Percentiles rank a stretch among this genome's conserved stretches.
Evolutionary conservation across 345 rosid genomes (phyloP).

Genomic region (Capsella bursapastoris): DNA sequence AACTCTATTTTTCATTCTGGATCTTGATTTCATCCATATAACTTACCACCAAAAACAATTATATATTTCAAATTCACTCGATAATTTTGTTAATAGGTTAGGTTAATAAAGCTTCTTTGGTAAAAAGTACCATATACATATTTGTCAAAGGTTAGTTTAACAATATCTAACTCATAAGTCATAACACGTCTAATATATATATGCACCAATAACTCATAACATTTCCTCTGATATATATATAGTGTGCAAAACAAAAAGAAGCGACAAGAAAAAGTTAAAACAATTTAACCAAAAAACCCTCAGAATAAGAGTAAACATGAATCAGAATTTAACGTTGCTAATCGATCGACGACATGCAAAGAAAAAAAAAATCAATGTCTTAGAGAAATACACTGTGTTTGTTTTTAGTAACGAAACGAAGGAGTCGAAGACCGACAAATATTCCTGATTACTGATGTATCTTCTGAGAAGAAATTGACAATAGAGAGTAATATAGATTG

Average conservation of each 20-base stretch:
- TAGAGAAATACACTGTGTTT: background rate
- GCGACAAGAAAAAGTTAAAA: background rate
- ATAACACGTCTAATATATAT: background rate
- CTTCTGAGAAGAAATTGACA: conserved; percentile 42
- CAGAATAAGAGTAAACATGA: background rate
- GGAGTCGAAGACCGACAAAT: conserved; percentile 35
- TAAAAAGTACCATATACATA: no score
- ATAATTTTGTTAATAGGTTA: background rate
- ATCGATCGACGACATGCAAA: background rate
- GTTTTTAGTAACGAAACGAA: conserved; percentile 1
- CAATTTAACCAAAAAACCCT: background rate
- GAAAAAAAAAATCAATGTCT: background rate
- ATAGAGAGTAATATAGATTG: conserved; percentile 16
- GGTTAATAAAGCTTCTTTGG: background rate
- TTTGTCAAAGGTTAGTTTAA: no score
- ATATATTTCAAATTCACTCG: background rate
- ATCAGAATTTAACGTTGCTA: background rate
- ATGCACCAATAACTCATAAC: background rate
- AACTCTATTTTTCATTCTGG: background rate
- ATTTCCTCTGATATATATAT: background rate
- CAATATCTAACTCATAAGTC: no score
- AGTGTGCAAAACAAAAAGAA: background rate
- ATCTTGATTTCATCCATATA: background rate
- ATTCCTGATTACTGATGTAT: conserved; percentile 27
- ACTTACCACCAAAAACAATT: background rate